A percentile compares a stretch with the other conserved stretches of the same genome.
Conservation (phyloP, 495 filamentous ascomycete genomes). For the Astrothelium subdiscretum region DNA sequence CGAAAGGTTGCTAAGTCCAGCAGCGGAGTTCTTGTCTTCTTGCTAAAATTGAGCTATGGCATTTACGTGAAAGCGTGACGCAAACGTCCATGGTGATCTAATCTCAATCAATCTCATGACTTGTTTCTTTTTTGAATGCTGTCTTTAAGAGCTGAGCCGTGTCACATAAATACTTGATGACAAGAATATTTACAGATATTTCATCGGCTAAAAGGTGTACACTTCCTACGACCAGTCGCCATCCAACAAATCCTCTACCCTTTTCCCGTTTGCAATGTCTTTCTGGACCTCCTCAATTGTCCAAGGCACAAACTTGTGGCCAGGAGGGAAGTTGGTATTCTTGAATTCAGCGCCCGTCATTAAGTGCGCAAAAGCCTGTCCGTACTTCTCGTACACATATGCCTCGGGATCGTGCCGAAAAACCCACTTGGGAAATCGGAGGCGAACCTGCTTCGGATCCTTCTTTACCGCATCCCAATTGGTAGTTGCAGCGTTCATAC, state of each 20-base stretch:
- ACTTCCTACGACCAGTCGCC: neutral
- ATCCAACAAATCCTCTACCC: slow-evolving; percentile 1
- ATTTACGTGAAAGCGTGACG: too few species aligned
- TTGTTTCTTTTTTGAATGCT: too few species aligned
- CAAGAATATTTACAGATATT: too few species aligned
- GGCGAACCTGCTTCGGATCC: slow-evolving; percentile 45
- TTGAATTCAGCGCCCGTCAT: slow-evolving; percentile 4
- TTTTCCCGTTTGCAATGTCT: slow-evolving; percentile 5
- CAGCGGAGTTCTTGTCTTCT: too few species aligned
- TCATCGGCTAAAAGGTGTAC: too few species aligned
- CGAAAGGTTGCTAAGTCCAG: too few species aligned
- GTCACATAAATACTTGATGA: too few species aligned
- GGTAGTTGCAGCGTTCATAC: slow-evolving; percentile 45
- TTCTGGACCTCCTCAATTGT: slow-evolving; percentile 17
- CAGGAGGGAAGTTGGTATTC: slow-evolving; percentile 17
- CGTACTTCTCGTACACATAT: slow-evolving; percentile 45
- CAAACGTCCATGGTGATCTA: too few species aligned
- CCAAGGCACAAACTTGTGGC: slow-evolving; percentile 19
- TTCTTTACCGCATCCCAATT: slow-evolving; percentile 46
- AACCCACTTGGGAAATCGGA: slow-evolving; percentile 48
- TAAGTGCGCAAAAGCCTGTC: slow-evolving; percentile 21
- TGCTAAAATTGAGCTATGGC: too few species aligned
- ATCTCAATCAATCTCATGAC: too few species aligned
- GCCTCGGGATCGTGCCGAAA: slow-evolving; percentile 50
- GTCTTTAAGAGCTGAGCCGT: too few species aligned